Conservation (phyloP, 225 moss, liverwort and hornwort genomes). For the Sphagnum tenellum region DNA sequence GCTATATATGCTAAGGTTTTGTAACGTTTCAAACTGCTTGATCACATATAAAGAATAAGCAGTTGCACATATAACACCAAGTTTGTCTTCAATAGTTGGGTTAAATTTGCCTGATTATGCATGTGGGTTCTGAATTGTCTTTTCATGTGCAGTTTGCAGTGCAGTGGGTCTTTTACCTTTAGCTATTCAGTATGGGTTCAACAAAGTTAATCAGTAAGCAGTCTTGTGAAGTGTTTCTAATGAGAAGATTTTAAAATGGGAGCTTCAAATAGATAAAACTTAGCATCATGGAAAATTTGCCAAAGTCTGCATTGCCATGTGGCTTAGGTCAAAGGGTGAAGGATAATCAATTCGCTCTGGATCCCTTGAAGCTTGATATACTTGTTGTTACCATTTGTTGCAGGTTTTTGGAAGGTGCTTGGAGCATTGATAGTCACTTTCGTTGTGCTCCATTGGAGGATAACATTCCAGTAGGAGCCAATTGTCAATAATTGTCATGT, state of each 20-base stretch:
- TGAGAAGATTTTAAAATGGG: no score
- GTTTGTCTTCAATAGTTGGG: no score
- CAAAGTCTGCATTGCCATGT: no score
- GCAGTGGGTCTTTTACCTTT: slow-evolving; percentile 90
- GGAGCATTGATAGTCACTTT: slow-evolving; percentile 94
- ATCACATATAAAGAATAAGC: no score
- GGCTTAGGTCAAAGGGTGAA: background rate
- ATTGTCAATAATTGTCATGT: no score
- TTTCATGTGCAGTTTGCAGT: slow-evolving; percentile 46
- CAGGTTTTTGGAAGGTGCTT: slow-evolving; percentile 57
- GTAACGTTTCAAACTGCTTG: no score
- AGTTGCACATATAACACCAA: no score
- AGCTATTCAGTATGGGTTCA: slow-evolving; percentile 75
- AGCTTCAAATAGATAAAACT: no score
- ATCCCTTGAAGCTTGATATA: background rate
- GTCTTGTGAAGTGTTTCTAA: no score
- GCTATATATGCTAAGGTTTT: no score
- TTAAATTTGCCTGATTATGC: no score
- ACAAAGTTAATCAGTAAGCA: slow-evolving; percentile 50
- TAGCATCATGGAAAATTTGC: no score
- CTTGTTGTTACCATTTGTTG: background rate
- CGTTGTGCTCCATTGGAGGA: slow-evolving; percentile 56
- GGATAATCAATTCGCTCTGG: background rate
- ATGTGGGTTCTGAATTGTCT: background rate
- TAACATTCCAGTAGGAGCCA: slow-evolving; percentile 55